Evolutionary conservation across 2,329 filamentous ascomycete genomes (phyloP).

Genomic region (Microthyrium microscopicum): DNA sequence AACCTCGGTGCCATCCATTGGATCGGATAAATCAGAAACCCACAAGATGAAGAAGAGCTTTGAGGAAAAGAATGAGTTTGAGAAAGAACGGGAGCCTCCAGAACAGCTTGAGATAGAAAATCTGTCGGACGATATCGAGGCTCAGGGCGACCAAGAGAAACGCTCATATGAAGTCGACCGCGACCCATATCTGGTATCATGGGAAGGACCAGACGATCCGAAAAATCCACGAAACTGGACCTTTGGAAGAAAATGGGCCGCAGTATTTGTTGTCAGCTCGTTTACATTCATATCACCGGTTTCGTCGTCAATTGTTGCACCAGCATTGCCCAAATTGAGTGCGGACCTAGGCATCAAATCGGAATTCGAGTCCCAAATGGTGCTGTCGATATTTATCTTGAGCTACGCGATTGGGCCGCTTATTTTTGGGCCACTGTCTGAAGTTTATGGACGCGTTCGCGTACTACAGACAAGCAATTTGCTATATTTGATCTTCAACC

Average conservation of each 20-base stretch:
- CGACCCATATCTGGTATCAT: conserved; percentile 19
- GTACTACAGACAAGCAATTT: conserved; percentile 22
- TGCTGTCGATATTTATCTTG: conserved; percentile 23
- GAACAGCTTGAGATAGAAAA: neutral
- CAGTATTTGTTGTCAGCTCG: conserved; percentile 25
- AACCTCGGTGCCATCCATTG: too few relatives aligned
- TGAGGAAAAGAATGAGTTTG: too few relatives aligned
- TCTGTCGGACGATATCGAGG: neutral
- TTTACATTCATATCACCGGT: conserved; percentile 25
- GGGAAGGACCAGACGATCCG: conserved; percentile 29
- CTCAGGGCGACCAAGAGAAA: neutral
- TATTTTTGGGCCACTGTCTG: conserved; percentile 19
- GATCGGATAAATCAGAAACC: too few relatives aligned
- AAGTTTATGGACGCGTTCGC: conserved; percentile 19
- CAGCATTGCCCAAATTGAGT: conserved; percentile 17
- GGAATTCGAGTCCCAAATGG: conserved; percentile 17
- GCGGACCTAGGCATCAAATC: conserved; percentile 19
- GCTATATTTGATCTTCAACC: conserved; percentile 23
- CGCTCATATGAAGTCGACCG: neutral
- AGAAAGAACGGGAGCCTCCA: too few relatives aligned
- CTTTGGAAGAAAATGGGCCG: conserved; percentile 26
- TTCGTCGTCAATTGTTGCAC: conserved; percentile 23
- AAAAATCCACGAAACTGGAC: conserved; percentile 31
- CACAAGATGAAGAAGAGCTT: too few relatives aligned
- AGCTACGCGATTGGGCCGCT: conserved; percentile 24